Evolutionary conservation across 148 eudicot species (phyloP).

Genomic region (Suaeda aralocaspica): DNA sequence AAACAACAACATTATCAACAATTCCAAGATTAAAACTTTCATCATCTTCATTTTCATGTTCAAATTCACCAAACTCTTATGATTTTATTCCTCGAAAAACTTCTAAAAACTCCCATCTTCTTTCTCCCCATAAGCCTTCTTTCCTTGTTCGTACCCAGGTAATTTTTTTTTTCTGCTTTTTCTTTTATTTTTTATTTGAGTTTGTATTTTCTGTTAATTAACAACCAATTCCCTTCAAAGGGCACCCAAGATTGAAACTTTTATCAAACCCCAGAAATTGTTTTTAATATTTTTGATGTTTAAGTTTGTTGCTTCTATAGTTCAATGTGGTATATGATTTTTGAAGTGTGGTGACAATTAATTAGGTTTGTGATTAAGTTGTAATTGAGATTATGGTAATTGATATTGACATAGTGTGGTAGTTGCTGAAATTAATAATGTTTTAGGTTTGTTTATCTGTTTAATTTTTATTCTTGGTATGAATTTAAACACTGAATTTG

Average conservation of each 20-base stretch:
- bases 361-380: not conserved
- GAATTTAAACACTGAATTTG: no score
- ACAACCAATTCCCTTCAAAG: not conserved
- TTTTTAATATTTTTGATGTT: not conserved
- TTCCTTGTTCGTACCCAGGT: conserved; percentile 62
- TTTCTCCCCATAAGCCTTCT: conserved; percentile 57
- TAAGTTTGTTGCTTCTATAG: not conserved
- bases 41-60: conserved; percentile 9
- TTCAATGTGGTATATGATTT: not conserved
- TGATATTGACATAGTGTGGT: no score
- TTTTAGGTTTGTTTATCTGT: no score
- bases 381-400: not conserved
- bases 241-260: not conserved
- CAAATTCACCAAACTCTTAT: conserved; percentile 17
- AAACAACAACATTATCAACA: not conserved
- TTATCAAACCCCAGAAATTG: not conserved
- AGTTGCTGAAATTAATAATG: no score
- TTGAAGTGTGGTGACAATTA: no score
- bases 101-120: conserved; percentile 21
- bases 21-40: not conserved
- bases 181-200: not conserved
- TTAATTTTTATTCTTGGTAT: no score
- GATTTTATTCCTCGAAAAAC: conserved; percentile 31
- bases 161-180: not conserved
- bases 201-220: not conserved